Evolutionary conservation across 352 stramenopile species (phyloP).

Genomic region (Hyaloperonospora brassicae): DNA sequence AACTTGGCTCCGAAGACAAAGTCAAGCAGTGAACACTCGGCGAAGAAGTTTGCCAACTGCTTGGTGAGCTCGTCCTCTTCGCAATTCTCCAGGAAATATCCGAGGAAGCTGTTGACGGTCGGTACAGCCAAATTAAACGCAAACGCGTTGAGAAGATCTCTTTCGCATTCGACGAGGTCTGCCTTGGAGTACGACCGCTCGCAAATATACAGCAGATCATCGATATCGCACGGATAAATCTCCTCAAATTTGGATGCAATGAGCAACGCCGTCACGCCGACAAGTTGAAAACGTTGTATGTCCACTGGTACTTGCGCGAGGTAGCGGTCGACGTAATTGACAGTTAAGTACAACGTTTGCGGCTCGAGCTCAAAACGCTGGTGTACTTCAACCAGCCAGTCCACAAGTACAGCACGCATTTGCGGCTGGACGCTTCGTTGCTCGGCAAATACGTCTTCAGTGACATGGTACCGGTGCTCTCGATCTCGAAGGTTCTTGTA

Average conservation of each 20-base stretch:
- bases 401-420: slow-evolving; percentile 66
- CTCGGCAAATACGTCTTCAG: slow-evolving; percentile 39
- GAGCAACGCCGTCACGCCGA: slow-evolving; percentile 93
- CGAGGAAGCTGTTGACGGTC: slow-evolving; percentile 92
- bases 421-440: slow-evolving; percentile 43
- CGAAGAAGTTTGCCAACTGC: slow-evolving; percentile 52
- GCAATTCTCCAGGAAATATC: slow-evolving; percentile 89
- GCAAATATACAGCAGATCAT: slow-evolving; percentile 97
- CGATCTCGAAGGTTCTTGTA: slow-evolving; percentile 39
- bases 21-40: slow-evolving; percentile 48
- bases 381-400: slow-evolving; percentile 93
- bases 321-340: slow-evolving; percentile 98
- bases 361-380: slow-evolving; percentile 95
- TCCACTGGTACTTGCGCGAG: slow-evolving; percentile 84
- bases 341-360: slow-evolving; percentile 96
- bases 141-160: slow-evolving; percentile 91
- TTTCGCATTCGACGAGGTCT: slow-evolving; percentile 83
- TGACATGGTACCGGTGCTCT: slow-evolving; percentile 42
- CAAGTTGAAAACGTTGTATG: slow-evolving; percentile 94
- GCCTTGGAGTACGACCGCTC: slow-evolving; percentile 91
- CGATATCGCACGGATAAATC: slow-evolving; percentile 96
- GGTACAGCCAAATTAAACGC: slow-evolving; percentile 95
- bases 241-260: slow-evolving; percentile 99
- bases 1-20: slow-evolving; percentile 46
- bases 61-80: slow-evolving; percentile 28